A percentile compares a stretch with the other conserved stretches of the same genome.
These are phyloP conservation scores for Zhuliangozyma parablackwelliae DNA, from an alignment of 1,139 yeast genomes.

Conservation along the genomic window DNA sequence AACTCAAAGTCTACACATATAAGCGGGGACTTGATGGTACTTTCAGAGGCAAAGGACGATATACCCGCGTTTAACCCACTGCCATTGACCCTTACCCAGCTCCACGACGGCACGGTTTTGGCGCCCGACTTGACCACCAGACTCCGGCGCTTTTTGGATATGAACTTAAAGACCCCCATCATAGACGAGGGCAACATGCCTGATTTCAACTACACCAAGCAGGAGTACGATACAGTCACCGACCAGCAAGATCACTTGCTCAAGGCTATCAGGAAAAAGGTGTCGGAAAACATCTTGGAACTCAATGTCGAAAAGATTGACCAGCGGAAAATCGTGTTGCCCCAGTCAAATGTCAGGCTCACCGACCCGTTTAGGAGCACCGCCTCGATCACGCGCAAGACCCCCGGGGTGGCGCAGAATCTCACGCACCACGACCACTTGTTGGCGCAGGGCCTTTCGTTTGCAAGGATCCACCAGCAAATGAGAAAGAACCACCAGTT, in stretches of 20 bases:
- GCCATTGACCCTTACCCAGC: conserved; percentile 22
- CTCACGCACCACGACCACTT: conserved; percentile 69
- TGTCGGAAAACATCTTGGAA: conserved; percentile 35
- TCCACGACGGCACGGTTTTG: conserved; percentile 14
- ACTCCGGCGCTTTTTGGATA: conserved; percentile 51
- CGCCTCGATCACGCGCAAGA: conserved; percentile 35
- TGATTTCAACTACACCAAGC: conserved; percentile 31
- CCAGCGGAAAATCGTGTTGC: conserved; percentile 40
- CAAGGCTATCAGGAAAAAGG: conserved; percentile 26
- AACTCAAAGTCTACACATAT: conserved; percentile 52
- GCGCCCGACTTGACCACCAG: conserved; percentile 32
- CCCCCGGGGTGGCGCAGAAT: conserved; percentile 37
- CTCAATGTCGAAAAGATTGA: conserved; percentile 43
- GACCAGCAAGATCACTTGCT: conserved; percentile 30
- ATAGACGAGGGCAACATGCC: conserved; percentile 33
- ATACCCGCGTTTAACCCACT: conserved; percentile 27
- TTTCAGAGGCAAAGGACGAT: conserved; percentile 38
- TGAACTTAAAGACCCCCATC: conserved; percentile 42
- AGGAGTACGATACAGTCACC: conserved; percentile 30
- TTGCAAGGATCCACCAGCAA: conserved; percentile 69
- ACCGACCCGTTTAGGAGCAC: conserved; percentile 39
- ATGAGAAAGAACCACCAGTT: conserved; percentile 61
- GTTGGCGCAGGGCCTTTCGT: conserved; percentile 67
- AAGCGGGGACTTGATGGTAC: conserved; percentile 29
- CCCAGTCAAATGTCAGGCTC: conserved; percentile 39